Evolutionary conservation across 2,329 filamentous ascomycete species (phyloP).

Genomic region (Pseudocercospora fijiensis): DNA sequence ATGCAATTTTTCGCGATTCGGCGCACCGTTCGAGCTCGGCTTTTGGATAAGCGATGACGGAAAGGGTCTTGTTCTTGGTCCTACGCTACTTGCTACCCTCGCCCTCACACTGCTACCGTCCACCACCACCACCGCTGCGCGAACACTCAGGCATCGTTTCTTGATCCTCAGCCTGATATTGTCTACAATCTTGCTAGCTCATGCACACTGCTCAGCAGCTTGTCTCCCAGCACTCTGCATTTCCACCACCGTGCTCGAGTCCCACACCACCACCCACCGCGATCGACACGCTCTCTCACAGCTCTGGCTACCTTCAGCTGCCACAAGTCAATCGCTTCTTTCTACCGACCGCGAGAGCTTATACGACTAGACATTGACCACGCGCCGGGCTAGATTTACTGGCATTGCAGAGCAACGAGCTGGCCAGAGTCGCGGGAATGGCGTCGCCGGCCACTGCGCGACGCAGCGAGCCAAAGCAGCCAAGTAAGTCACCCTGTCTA

Average conservation of each 20-base stretch:
- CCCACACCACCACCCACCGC: slow-evolving; percentile 1
- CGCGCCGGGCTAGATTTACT: slow-evolving; percentile 3
- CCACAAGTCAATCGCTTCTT: not conserved
- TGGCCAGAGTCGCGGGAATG: slow-evolving; percentile 18
- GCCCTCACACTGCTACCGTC: not conserved
- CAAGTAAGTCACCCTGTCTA: slow-evolving; percentile 26
- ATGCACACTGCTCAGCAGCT: not conserved
- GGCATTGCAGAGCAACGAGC: slow-evolving; percentile 1
- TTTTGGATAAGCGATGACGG: not conserved
- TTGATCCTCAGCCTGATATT: not conserved
- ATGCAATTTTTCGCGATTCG: not conserved
- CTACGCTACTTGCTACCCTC: not conserved
- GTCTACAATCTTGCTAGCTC: not conserved
- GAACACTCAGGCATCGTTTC: not conserved
- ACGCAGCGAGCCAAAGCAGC: slow-evolving; percentile 21
- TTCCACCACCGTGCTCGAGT: not conserved
- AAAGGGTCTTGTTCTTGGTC: not conserved
- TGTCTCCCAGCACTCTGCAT: not conserved
- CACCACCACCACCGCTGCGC: not conserved
- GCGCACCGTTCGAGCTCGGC: not conserved
- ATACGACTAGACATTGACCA: slow-evolving; percentile 3
- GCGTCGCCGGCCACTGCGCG: slow-evolving; percentile 30
- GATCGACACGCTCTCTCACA: not conserved
- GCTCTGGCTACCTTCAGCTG: slow-evolving; percentile 6
- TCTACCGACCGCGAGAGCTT: slow-evolving; percentile 6